Base-by-base conservation (phyloP, 1,284 basidiomycete species). In the Ceratobasidium sp. region DNA sequence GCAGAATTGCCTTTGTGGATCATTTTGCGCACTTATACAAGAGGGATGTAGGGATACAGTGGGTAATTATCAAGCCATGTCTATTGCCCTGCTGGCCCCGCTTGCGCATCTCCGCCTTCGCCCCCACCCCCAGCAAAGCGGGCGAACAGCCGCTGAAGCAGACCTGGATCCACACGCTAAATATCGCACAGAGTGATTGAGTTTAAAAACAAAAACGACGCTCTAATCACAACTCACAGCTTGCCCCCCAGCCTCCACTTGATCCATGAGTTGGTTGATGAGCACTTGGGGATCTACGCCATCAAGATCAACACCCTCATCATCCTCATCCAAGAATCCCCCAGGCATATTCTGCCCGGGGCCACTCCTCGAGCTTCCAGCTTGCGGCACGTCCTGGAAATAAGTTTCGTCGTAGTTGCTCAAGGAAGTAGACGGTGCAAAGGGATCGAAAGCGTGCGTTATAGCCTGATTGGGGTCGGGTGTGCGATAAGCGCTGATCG, bases 371-470 rank as follows among this genome's bases (percentile, higher is more conserved):
- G 54, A 46, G 17, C 22, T n/a, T n/a, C 34, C 49, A 43, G 56
- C 25, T 51, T 56, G 56, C 19, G 56, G 70, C 13, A 73, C 57
- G 49, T 62, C 57, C n/a, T 62, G 70, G 85, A 97, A 96, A 85
- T 95, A 97, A 29, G 83, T 84, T 1, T 87, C 84, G 78, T 95
- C 87, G 83, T 97, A 97, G 40, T 81, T 81, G 32, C 86, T 91
- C 5, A 89, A 80, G 1, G 87, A 84, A 1, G 88, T 87, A 1
- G 83, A 84, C 0, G 95, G 94, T 0, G 94, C 93, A 0, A 96
- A 84, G 0, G 95, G 95, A 81, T 97, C 95, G 79, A 92, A 96
- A 2, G 91, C 89, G 69, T 95, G 85, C 19, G 89, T 83, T 43
- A 82, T 80, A n/a, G 78, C 77, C 9, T 80, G 79, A 40, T 77